These are phyloP conservation scores for Ilex asprella DNA, from an alignment of 257 asterid genomes.

Conservation along the genomic window DNA sequence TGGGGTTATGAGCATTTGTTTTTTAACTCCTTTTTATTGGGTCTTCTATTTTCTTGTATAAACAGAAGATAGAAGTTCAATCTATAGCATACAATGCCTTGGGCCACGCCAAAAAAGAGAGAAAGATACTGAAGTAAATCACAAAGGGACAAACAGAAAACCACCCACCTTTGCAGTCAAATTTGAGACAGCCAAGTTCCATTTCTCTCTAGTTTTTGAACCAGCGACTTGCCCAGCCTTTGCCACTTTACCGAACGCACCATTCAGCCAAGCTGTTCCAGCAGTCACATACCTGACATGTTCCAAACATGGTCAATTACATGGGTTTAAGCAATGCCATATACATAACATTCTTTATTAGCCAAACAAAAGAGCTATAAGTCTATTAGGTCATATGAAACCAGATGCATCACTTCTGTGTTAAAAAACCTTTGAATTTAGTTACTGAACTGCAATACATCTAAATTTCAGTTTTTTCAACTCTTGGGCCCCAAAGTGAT, in stretches of 20 bases:
- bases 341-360: not conserved
- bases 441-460: too few relatives aligned
- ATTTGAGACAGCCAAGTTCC: conserved; percentile 76
- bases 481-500: too few relatives aligned
- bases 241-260: conserved; percentile 83
- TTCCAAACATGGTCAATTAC: conserved; percentile 2
- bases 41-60: too few relatives aligned
- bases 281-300: conserved; percentile 79
- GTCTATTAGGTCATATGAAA: not conserved
- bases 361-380: not conserved
- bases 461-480: too few relatives aligned
- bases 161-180: conserved; percentile 67
- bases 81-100: too few relatives aligned
- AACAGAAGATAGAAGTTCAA: too few relatives aligned
- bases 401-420: not conserved
- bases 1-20: too few relatives aligned
- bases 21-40: too few relatives aligned
- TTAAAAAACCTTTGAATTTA: not conserved
- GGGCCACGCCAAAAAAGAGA: not conserved
- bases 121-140: too few relatives aligned
- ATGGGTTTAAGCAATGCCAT: not conserved
- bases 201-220: conserved; percentile 80
- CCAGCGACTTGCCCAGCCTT: conserved; percentile 93
- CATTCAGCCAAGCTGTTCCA: conserved; percentile 91
- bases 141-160: too few relatives aligned